phyloP scores from a whole-genome alignment of 306 rosid genomes.

The Malus orientalis region DNA sequence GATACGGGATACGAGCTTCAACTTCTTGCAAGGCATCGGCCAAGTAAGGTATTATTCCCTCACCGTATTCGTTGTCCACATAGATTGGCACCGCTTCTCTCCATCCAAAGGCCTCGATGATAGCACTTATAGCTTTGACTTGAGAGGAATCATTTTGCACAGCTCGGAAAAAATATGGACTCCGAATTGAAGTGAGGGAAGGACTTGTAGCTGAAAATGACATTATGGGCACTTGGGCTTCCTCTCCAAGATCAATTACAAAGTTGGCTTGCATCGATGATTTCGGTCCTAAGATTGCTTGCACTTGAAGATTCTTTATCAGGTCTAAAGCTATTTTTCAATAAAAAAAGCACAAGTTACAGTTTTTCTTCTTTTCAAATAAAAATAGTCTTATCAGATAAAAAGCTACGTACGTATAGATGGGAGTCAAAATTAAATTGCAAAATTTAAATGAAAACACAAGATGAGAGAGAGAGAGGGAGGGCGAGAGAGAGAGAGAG shows the following conservation, averaged over 20 bases:
- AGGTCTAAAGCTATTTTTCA: slow-evolving; percentile 33
- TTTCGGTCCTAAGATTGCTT: slow-evolving; percentile 34
- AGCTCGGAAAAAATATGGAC: slow-evolving; percentile 17
- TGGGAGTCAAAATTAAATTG: neutral
- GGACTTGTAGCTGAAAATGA: slow-evolving; percentile 24
- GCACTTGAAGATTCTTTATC: slow-evolving; percentile 35
- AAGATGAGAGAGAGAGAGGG: neutral
- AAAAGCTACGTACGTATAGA: no score
- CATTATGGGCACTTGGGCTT: slow-evolving; percentile 31
- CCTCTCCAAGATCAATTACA: slow-evolving; percentile 16
- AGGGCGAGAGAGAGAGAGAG: neutral
- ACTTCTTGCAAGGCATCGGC: slow-evolving; percentile 17
- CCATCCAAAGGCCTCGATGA: slow-evolving; percentile 25
- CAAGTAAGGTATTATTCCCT: slow-evolving; percentile 7
- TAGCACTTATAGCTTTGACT: slow-evolving; percentile 13
- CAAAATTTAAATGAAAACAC: neutral
- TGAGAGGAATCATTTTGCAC: slow-evolving; percentile 13
- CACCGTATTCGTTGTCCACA: neutral
- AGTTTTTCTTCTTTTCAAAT: no score
- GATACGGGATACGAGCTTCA: slow-evolving; percentile 8
- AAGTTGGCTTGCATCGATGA: slow-evolving; percentile 23
- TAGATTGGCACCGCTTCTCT: slow-evolving; percentile 19
- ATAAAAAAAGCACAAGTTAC: neutral
- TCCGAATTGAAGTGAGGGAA: slow-evolving; percentile 15
- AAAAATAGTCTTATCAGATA: no score